Evolutionary conservation across 2,329 filamentous ascomycete species (phyloP), one percentile per base, ranked within the genome.

Genomic region (Cladophialophora bantiana): DNA sequence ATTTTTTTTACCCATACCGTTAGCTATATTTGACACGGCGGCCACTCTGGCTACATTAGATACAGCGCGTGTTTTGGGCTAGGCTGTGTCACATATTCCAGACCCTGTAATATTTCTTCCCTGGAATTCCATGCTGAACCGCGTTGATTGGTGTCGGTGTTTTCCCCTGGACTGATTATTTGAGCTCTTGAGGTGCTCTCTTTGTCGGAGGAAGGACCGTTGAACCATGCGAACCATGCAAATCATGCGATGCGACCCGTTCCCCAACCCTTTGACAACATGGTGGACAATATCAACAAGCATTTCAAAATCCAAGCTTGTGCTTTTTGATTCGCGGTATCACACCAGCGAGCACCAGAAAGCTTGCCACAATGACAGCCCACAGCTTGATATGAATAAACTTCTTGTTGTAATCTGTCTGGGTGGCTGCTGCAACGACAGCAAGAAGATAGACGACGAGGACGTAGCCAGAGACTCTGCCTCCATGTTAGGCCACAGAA

Each of bases 271-370:
- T 4, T 7, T 31, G 9, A 9, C 10, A 9, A 13, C 20, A 50
- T 3, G 26, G 26, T 26, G 26, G 10, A 42, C 12, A 18, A 32
- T 42, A 20, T 38, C 34, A 13, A 34, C 36, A 2, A 42, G 7
- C 15, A 7, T 58, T n/a, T 66, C 61, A 79, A 59, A 88, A 76
- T 0, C 92, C 92, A 65, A 97, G 82, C 83, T 98, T 98, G 69
- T 88, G 85, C 81, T 90, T 87, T 82, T 93, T 91, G 68, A 97
- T 88, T 70, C 94, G 86, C 7, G 94, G 90, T 66, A 90, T 83
- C 15, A 96, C 80, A 0, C 95, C 94, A 20, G 88, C 73, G 9
- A 95, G 75, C 35, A 93, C 82, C 42, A 97, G 76, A 12, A 89
- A 81, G 4, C 84, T 81, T 1, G 89, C 84, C n/a, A 92, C 75